phyloP scores from a whole-genome alignment of 306 rosid genomes.

The Argentina anserina region DNA sequence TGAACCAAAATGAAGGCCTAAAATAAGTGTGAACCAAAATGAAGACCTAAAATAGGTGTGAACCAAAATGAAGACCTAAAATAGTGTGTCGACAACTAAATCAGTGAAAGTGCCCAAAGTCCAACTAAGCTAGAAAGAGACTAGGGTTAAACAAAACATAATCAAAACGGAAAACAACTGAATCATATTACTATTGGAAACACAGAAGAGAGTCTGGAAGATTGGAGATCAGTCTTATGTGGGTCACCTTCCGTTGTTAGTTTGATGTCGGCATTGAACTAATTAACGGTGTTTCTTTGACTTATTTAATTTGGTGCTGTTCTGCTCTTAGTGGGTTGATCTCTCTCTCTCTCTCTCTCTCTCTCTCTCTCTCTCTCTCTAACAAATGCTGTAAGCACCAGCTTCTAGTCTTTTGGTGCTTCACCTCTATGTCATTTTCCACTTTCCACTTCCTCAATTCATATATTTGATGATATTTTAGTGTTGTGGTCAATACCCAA shows the following conservation, averaged over 20 bases:
- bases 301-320: constrained; percentile 15
- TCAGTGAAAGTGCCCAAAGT: too few species aligned
- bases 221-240: constrained; percentile 36
- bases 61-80: too few species aligned
- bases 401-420: neutral
- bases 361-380: neutral
- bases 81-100: too few species aligned
- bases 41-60: too few species aligned
- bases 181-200: neutral
- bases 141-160: too few species aligned
- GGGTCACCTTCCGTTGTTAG: constrained; percentile 41
- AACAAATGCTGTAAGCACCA: neutral
- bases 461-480: constrained; percentile 6
- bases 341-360: too few species aligned
- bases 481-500: constrained; percentile 1
- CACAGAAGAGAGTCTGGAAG: constrained; percentile 28
- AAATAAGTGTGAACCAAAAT: too few species aligned
- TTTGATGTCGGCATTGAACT: constrained; percentile 23
- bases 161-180: too few species aligned
- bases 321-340: too few species aligned
- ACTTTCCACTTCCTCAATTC: neutral
- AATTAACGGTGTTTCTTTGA: constrained; percentile 21
- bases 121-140: too few species aligned
- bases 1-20: too few species aligned
- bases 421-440: neutral